Evolutionary conservation across 2,329 filamentous ascomycete genomes (phyloP).

Genomic region (Dactylellina leptospora): DNA sequence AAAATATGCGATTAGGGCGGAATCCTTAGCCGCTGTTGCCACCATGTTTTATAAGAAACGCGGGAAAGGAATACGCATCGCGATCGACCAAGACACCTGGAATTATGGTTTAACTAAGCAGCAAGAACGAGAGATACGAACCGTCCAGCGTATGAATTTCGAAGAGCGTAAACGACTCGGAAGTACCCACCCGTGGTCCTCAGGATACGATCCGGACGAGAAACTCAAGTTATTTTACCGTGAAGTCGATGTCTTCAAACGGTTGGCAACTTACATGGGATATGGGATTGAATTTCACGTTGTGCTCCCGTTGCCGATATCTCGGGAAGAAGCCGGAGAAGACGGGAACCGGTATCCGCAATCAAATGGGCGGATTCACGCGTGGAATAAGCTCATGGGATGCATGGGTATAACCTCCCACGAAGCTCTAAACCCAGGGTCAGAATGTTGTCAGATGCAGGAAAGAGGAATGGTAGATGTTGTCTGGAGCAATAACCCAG

Average conservation of each 20-base stretch:
- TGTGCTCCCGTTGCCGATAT: slow-evolving; percentile 10
- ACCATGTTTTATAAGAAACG: slow-evolving; percentile 7
- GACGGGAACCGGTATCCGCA: slow-evolving; percentile 9
- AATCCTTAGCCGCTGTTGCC: slow-evolving; percentile 9
- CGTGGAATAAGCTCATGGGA: slow-evolving; percentile 14
- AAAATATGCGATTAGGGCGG: too few relatives aligned
- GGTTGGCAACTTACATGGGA: slow-evolving; percentile 10
- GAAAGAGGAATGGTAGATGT: slow-evolving; percentile 15
- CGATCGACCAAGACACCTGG: slow-evolving; percentile 34
- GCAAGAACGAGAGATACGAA: slow-evolving; percentile 4
- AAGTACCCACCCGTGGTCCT: too few relatives aligned
- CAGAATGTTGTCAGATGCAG: slow-evolving; percentile 29
- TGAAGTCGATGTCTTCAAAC: slow-evolving; percentile 10
- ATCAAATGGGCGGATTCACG: slow-evolving; percentile 18
- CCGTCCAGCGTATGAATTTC: not conserved
- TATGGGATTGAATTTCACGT: slow-evolving; percentile 26
- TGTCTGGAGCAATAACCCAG: slow-evolving; percentile 14
- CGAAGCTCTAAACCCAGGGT: not conserved
- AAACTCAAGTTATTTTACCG: slow-evolving; percentile 10
- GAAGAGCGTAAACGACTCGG: not conserved
- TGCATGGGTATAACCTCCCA: slow-evolving; percentile 27
- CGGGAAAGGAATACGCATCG: slow-evolving; percentile 5
- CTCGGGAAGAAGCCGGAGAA: slow-evolving; percentile 2
- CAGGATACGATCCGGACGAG: too few relatives aligned
- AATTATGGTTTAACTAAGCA: slow-evolving; percentile 15